These are phyloP conservation scores for Polyplosphaeria fusca DNA, from an alignment of 495 filamentous ascomycete genomes.

Conservation along the genomic window DNA sequence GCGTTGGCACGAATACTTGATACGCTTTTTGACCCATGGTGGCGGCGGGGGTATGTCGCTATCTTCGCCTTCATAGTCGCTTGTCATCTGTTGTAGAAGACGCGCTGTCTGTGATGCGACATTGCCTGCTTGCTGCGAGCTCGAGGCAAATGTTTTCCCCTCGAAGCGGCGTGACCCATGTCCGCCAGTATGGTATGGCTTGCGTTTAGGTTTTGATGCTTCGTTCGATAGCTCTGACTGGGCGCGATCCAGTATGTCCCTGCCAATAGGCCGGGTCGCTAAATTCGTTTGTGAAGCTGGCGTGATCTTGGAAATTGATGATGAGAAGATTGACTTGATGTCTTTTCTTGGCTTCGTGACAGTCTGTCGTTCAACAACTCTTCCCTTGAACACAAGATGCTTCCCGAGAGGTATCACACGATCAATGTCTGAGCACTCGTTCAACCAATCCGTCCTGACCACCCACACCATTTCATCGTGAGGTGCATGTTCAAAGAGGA, in stretches of 20 bases:
- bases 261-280: conserved; percentile 3
- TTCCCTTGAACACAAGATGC: conserved; percentile 67
- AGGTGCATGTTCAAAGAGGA: not conserved
- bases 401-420: conserved; percentile 55
- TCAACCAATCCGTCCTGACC: conserved; percentile 73
- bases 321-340: conserved; percentile 3
- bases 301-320: not conserved
- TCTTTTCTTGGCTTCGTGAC: not conserved
- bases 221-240: conserved; percentile 47
- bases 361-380: conserved; percentile 28
- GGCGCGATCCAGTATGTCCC: conserved; percentile 53
- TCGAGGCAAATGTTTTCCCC: conserved; percentile 15
- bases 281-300: conserved; percentile 11
- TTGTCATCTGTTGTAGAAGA: conserved; percentile 64
- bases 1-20: conserved; percentile 78
- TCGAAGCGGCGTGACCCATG: conserved; percentile 29
- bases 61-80: conserved; percentile 55
- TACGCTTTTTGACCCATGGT: conserved; percentile 61
- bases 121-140: conserved; percentile 11
- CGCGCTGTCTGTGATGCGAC: conserved; percentile 6
- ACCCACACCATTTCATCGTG: conserved; percentile 55
- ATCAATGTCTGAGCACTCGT: conserved; percentile 55
- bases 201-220: conserved; percentile 7
- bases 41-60: conserved; percentile 58
- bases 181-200: not conserved